Base-by-base conservation (phyloP, 202 grass and related monocot species). In the Schoenoplectus triqueter region DNA sequence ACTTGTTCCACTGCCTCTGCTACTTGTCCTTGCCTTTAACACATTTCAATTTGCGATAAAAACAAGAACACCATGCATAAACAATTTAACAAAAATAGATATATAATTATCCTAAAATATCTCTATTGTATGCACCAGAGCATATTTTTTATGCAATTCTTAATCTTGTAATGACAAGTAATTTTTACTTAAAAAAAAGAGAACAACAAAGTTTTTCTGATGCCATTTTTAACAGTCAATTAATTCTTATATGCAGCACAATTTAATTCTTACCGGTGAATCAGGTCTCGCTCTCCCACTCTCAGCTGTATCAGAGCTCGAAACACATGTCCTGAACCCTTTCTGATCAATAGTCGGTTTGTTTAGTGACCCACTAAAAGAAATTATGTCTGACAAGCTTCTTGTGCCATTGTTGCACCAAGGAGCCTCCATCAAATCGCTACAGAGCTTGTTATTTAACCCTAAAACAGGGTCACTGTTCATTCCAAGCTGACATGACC, bases 301-400 rank as follows among this genome's bases (percentile, higher is more conserved):
- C 68, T 89, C 89, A 22, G 65, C 59, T 15, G 86, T 51, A 68
- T 82, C 72, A 45, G 85, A 77, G 55, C 42, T 83, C 75, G 86
- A 88, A 51, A 59, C 51, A 41, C 15, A 59, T 10, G 85, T 22
- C 59, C 80, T 90, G 9, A 72, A 85, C 46, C 9, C 78, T 42
- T 42, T 82, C 14, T 51, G 14, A 51, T 82, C 60, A 41, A 71
- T 10, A 19, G 48, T 67, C 0, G 70, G 59, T 56, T 90, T 94
- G 7, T 77, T 85, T 15, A 85, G 13, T 18, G 64, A 39, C 2
- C 77, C 66, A 8, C 85, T 83, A 86, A 98, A 93, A 46, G 92
- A 90, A 71, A 98, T 88, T 49, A 93, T 68, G 66, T 95, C 91
- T 1, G 89, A 89, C 61, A 93, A 83, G 77, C 80, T 95, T 77